Evolutionary conservation across 805 yeast species (phyloP).

Genomic region (Metschnikowia rubicola): DNA sequence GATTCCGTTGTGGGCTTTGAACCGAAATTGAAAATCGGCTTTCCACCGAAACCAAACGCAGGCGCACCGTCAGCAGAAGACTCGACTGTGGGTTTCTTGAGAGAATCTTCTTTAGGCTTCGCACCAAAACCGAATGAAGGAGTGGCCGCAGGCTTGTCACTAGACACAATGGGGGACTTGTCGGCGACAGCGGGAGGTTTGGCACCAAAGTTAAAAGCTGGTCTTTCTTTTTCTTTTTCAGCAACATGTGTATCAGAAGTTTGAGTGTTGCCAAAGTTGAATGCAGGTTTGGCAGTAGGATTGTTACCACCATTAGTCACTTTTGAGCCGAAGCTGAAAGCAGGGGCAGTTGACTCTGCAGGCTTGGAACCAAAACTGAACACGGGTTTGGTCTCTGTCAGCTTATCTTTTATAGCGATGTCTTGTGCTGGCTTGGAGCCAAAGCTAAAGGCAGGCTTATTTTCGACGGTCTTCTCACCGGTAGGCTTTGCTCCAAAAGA

Average conservation of each 20-base stretch:
- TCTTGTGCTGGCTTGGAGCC: constrained; percentile 8
- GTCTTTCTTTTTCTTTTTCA: background rate
- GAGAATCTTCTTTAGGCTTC: background rate
- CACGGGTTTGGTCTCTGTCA: background rate
- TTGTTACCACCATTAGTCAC: too few relatives aligned
- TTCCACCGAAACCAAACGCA: background rate
- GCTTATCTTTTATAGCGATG: background rate
- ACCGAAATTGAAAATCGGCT: background rate
- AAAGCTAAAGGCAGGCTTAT: constrained; percentile 7
- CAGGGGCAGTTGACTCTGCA: background rate
- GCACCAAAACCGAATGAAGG: background rate
- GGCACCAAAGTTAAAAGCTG: constrained; percentile 4
- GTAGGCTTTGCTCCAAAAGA: background rate
- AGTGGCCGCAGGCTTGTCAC: background rate
- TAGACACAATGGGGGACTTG: too few relatives aligned
- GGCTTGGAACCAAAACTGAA: constrained; percentile 2
- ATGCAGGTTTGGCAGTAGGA: background rate
- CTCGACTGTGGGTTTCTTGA: background rate
- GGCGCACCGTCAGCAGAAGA: background rate
- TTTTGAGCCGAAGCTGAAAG: too few relatives aligned
- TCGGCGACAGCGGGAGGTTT: background rate
- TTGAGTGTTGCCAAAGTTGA: constrained; percentile 5
- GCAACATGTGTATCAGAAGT: background rate
- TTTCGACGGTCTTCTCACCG: background rate
- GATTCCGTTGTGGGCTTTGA: background rate